phyloP scores from a whole-genome alignment of 148 eudicot genomes.

The Selenicereus undatus region DNA sequence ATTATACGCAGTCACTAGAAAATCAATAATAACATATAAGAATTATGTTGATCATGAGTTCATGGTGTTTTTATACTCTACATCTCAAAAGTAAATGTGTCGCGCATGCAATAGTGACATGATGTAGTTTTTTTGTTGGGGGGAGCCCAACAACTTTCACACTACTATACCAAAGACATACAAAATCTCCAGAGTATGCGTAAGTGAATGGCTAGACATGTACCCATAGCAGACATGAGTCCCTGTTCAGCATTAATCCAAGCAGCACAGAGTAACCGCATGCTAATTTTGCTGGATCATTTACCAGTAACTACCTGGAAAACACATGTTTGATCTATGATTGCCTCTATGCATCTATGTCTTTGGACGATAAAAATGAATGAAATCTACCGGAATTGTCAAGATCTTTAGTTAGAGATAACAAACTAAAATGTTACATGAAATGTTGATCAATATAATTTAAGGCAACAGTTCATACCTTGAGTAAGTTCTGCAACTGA shows the following conservation, averaged over 20 bases:
- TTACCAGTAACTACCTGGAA: too few species aligned
- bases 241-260: neutral
- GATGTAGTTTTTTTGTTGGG: too few species aligned
- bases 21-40: neutral
- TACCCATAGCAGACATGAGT: neutral
- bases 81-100: too few species aligned
- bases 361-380: too few species aligned
- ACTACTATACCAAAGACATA: neutral
- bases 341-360: too few species aligned
- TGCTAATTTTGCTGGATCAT: neutral
- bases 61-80: neutral
- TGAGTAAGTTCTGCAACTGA: slow-evolving; percentile 69
- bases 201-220: neutral
- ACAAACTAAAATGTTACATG: neutral
- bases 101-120: too few species aligned
- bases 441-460: neutral
- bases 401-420: too few species aligned
- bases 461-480: slow-evolving; percentile 40
- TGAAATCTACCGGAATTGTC: too few species aligned
- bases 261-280: neutral
- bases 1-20: neutral
- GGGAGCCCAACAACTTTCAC: neutral
- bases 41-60: neutral
- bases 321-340: too few species aligned
- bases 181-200: neutral